A percentile compares a stretch with the other conserved stretches of the same genome.
These are phyloP conservation scores for Eugenia klotzschiana DNA, from an alignment of 441 rosid genomes.

Conservation along the genomic window DNA sequence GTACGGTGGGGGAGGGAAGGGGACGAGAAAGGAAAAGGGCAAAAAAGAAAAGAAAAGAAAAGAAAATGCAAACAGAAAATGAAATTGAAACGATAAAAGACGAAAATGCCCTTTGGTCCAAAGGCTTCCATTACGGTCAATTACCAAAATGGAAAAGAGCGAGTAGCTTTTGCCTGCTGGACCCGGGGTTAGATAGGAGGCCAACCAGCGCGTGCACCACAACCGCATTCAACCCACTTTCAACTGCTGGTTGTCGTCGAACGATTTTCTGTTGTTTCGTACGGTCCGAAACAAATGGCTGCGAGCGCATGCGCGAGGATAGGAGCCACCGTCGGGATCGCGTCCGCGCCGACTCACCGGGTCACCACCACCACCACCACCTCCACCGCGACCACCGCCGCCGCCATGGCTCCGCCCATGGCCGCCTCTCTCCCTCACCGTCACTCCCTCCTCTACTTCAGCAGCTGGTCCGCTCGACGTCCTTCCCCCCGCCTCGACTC, in stretches of 20 bases:
- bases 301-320: constrained; percentile 41
- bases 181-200: background rate
- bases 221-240: background rate
- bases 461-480: constrained; percentile 8
- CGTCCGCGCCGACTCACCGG: constrained; percentile 21
- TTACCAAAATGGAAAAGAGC: background rate
- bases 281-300: constrained; percentile 39
- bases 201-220: background rate
- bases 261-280: constrained; percentile 3
- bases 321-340: constrained; percentile 20
- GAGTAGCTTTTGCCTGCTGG: background rate
- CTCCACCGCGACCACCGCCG: constrained; percentile 11
- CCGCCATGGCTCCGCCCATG: background rate
- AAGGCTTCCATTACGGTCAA: background rate
- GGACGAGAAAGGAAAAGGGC: no score
- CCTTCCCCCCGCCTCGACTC: constrained; percentile 23
- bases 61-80: no score
- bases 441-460: constrained; percentile 2
- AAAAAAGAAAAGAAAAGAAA: no score
- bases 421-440: constrained; percentile 4
- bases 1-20: no score
- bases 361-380: constrained; percentile 6
- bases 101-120: no score
- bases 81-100: no score
- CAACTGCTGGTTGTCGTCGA: background rate